These are phyloP conservation scores for Hypoxylon sp. DNA, from an alignment of 2,329 filamentous ascomycete species.

Conservation along the genomic window DNA sequence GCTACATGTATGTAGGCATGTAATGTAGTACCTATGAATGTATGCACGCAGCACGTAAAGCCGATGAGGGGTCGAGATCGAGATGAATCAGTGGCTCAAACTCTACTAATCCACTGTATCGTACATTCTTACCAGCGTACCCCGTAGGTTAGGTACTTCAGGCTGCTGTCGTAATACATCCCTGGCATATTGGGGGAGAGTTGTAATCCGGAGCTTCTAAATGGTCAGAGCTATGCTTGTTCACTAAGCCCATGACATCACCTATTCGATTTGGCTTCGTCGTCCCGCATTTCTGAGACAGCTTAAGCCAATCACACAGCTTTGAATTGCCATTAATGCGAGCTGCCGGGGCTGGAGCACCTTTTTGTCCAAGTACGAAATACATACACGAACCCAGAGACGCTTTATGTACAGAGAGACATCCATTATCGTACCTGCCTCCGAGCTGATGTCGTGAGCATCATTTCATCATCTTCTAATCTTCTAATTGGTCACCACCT, in stretches of 20 bases:
- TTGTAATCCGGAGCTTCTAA: slow-evolving; percentile 51
- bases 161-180: slow-evolving; percentile 41
- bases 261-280: slow-evolving; percentile 12
- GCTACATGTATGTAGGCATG: background rate
- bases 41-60: background rate
- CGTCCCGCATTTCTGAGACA: slow-evolving; percentile 12
- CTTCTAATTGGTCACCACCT: slow-evolving; percentile 16
- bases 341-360: background rate
- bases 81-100: slow-evolving; percentile 21
- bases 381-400: background rate
- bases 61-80: slow-evolving; percentile 17
- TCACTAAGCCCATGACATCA: slow-evolving; percentile 49
- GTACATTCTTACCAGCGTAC: background rate
- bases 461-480: slow-evolving; percentile 2
- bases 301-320: slow-evolving; percentile 26
- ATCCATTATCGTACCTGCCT: background rate
- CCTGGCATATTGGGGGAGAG: slow-evolving; percentile 11
- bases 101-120: slow-evolving; percentile 6
- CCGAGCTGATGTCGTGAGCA: background rate
- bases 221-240: slow-evolving; percentile 45
- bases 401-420: background rate
- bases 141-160: slow-evolving; percentile 14
- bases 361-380: background rate
- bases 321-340: slow-evolving; percentile 9
- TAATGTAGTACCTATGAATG: background rate